Percentiles rank a stretch among this genome's conserved stretches.
Conservation (phyloP, 805 yeast species). For the Zygotorulaspora chibaensis region DNA sequence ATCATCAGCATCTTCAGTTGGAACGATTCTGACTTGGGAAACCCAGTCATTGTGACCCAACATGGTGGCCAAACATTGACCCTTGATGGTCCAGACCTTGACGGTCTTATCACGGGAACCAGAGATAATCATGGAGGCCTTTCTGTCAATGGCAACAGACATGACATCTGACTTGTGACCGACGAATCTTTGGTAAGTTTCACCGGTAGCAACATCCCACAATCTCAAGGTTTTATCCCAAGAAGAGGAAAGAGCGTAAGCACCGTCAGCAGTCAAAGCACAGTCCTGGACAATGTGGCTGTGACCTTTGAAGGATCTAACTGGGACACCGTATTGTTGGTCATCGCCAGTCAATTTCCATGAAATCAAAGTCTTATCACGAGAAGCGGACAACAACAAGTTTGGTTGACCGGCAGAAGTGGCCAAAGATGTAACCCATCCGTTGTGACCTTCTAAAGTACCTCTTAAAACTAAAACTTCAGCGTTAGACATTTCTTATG, state of each 20-base stretch:
- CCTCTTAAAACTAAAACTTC: slow-evolving; percentile 99
- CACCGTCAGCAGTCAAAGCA: slow-evolving; percentile 96
- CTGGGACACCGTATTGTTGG: slow-evolving; percentile 96
- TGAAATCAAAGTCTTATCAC: slow-evolving; percentile 97
- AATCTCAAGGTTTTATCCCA: slow-evolving; percentile 99
- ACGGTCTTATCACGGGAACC: slow-evolving; percentile 99
- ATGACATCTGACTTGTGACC: slow-evolving; percentile 98
- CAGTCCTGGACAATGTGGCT: slow-evolving; percentile 98
- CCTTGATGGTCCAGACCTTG: slow-evolving; percentile 98
- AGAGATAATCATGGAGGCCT: slow-evolving; percentile 96
- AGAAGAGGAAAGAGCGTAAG: slow-evolving; percentile 96
- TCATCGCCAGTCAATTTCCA: slow-evolving; percentile 98
- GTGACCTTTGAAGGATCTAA: slow-evolving; percentile 96
- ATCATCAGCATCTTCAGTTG: slow-evolving; percentile 47
- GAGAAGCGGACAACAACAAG: slow-evolving; percentile 94
- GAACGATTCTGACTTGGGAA: slow-evolving; percentile 95
- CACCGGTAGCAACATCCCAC: slow-evolving; percentile 96
- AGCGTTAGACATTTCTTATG: slow-evolving; percentile 57
- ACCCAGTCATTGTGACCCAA: slow-evolving; percentile 99
- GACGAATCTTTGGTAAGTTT: slow-evolving; percentile 87
- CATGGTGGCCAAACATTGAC: slow-evolving; percentile 93
- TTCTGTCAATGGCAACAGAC: slow-evolving; percentile 93
- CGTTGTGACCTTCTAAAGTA: slow-evolving; percentile 95
- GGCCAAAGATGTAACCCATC: slow-evolving; percentile 98
- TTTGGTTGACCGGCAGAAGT: slow-evolving; percentile 98